Conservation (phyloP, 345 rosid species). For the Acer negundo region DNA sequence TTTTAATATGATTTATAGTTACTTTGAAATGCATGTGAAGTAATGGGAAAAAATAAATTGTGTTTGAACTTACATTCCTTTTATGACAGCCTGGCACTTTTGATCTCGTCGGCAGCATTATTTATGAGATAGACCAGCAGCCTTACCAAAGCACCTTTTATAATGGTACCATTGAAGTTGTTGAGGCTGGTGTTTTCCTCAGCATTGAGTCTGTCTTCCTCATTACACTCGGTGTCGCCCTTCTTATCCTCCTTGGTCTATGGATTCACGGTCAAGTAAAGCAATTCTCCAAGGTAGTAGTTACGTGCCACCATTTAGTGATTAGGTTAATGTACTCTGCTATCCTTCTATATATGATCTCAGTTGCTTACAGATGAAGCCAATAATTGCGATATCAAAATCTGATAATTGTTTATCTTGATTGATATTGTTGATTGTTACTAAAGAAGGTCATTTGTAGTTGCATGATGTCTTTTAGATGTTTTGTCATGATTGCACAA, state of each 20-base stretch:
- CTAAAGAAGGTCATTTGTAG: background rate
- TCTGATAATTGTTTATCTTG: constrained; percentile 4
- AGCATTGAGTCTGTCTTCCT: constrained; percentile 90
- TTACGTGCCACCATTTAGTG: background rate
- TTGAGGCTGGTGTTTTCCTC: constrained; percentile 75
- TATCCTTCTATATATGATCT: no score
- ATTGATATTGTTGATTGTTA: background rate
- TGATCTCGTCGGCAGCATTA: constrained; percentile 84
- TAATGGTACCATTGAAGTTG: constrained; percentile 92
- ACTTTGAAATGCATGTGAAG: background rate
- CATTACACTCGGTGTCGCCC: constrained; percentile 64
- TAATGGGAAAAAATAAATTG: background rate
- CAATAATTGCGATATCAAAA: background rate
- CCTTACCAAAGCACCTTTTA: constrained; percentile 73
- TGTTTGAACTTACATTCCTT: constrained; percentile 2
- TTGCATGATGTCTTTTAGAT: background rate
- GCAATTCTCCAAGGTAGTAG: constrained; percentile 76
- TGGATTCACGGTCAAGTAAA: constrained; percentile 74
- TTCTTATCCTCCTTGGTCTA: constrained; percentile 57
- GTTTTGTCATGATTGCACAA: background rate
- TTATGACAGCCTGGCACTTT: constrained; percentile 74
- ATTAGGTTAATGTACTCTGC: background rate
- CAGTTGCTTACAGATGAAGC: no score
- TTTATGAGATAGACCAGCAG: constrained; percentile 78
- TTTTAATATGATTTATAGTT: background rate